A percentile compares a stretch with the other conserved stretches of the same genome.
phyloP scores from a whole-genome alignment of 2,329 filamentous ascomycete genomes.

The Aschersonia sp. region DNA sequence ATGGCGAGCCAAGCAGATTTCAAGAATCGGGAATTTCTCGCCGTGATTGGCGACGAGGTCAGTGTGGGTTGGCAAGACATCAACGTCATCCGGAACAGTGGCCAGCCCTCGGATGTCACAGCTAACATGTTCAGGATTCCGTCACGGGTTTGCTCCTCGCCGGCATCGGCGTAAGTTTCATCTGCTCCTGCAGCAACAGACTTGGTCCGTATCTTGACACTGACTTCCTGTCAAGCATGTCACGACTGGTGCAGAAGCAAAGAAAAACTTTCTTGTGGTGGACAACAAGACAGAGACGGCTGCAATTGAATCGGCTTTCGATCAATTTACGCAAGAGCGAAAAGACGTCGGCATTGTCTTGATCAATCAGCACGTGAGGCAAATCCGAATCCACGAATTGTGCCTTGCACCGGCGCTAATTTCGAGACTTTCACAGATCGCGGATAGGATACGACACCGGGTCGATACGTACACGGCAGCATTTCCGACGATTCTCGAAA shows the following conservation, averaged over 20 bases:
- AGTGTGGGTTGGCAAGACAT: conserved; percentile 5
- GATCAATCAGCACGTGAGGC: conserved; percentile 88
- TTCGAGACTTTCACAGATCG: conserved; percentile 44
- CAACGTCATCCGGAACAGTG: neutral
- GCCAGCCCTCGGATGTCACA: neutral
- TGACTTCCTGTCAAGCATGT: conserved; percentile 51
- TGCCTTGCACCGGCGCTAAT: neutral
- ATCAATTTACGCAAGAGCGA: conserved; percentile 72
- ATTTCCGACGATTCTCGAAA: conserved; percentile 92
- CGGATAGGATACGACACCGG: conserved; percentile 80
- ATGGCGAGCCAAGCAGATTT: conserved; percentile 43
- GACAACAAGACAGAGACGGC: conserved; percentile 83
- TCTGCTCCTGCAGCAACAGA: neutral
- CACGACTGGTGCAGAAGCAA: conserved; percentile 69
- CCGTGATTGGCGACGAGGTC: conserved; percentile 95
- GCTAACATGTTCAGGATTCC: conserved; percentile 54
- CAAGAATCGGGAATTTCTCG: conserved; percentile 87
- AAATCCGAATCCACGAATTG: neutral
- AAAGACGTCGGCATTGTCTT: conserved; percentile 95
- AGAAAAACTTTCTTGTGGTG: conserved; percentile 97
- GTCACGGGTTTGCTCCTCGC: conserved; percentile 91
- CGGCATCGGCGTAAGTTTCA: conserved; percentile 64
- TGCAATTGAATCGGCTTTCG: conserved; percentile 80
- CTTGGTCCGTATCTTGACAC: neutral
- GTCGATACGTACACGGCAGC: conserved; percentile 88